Percentiles rank a stretch among this genome's conserved stretches.
These are phyloP conservation scores for Phaeosphaeria sp. DNA, from an alignment of 2,329 filamentous ascomycete species.

Conservation along the genomic window DNA sequence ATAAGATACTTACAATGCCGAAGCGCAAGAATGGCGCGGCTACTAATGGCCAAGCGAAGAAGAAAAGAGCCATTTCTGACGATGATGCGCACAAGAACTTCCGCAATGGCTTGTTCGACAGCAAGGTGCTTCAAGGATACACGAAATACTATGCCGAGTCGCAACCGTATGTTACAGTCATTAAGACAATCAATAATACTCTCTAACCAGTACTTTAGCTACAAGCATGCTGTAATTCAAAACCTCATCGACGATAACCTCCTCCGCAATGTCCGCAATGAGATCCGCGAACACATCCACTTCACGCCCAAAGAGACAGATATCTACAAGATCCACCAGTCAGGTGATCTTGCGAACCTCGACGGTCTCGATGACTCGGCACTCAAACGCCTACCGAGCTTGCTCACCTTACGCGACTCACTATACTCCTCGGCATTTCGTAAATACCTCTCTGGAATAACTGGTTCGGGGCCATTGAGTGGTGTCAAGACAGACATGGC, in stretches of 20 bases:
- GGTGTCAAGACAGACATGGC: conserved; percentile 98
- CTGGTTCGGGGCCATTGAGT: conserved; percentile 83
- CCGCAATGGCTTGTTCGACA: conserved; percentile 47
- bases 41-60: conserved; percentile 50
- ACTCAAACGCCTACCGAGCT: conserved; percentile 82
- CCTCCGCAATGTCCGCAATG: conserved; percentile 82
- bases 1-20: conserved; percentile 11
- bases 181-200: background rate
- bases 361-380: conserved; percentile 90
- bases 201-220: conserved; percentile 54
- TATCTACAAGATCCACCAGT: conserved; percentile 99
- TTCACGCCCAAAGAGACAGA: conserved; percentile 99
- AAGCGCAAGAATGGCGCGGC: conserved; percentile 54
- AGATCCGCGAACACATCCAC: conserved; percentile 88
- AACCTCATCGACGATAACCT: conserved; percentile 80
- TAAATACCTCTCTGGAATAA: conserved; percentile 85
- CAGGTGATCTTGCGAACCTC: conserved; percentile 93
- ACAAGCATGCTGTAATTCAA: conserved; percentile 91
- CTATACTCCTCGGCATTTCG: conserved; percentile 91
- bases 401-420: conserved; percentile 91
- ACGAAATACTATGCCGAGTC: conserved; percentile 46
- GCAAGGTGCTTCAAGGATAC: conserved; percentile 42
- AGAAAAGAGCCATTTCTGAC: conserved; percentile 52
- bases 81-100: conserved; percentile 50
- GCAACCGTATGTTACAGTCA: conserved; percentile 42